Conservation (phyloP, 2,329 filamentous ascomycete genomes). For the Colletotrichum sp. region DNA sequence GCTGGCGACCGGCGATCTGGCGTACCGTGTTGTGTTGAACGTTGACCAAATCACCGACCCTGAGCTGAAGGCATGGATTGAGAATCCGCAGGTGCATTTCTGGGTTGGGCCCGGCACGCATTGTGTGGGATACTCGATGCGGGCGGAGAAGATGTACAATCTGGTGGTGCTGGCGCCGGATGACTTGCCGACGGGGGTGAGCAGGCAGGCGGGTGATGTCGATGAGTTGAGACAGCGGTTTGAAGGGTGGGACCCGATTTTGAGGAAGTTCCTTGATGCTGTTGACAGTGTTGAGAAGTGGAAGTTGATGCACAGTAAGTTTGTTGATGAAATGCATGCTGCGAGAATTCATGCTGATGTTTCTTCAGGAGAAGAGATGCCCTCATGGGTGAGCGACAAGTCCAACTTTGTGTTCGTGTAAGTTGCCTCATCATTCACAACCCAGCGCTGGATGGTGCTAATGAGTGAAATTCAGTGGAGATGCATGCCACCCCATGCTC, state of each 20-base stretch:
- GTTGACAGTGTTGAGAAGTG: conserved; percentile 71
- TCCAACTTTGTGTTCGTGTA: conserved; percentile 56
- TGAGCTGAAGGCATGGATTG: conserved; percentile 57
- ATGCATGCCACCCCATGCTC: conserved; percentile 69
- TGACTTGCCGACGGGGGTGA: conserved; percentile 59
- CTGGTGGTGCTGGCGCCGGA: conserved; percentile 71
- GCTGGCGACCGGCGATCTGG: conserved; percentile 66
- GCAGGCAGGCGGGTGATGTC: conserved; percentile 55
- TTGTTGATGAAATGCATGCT: conserved; percentile 1
- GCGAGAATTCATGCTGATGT: background rate
- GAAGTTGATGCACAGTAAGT: conserved; percentile 65
- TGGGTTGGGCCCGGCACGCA: conserved; percentile 70
- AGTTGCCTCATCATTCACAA: conserved; percentile 7
- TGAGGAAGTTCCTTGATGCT: conserved; percentile 45
- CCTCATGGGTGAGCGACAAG: conserved; percentile 58
- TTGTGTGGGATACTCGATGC: conserved; percentile 66
- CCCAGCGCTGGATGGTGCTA: background rate
- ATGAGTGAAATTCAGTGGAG: conserved; percentile 43
- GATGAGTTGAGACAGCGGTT: conserved; percentile 68
- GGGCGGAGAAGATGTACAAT: conserved; percentile 65
- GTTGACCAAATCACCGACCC: conserved; percentile 56
- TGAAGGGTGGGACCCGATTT: conserved; percentile 67
- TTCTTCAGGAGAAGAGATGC: conserved; percentile 48
- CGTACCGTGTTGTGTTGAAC: conserved; percentile 65
- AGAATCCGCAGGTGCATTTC: conserved; percentile 58